phyloP scores from a whole-genome alignment of 305 asterid genomes.

The Ruellia speciosa region DNA sequence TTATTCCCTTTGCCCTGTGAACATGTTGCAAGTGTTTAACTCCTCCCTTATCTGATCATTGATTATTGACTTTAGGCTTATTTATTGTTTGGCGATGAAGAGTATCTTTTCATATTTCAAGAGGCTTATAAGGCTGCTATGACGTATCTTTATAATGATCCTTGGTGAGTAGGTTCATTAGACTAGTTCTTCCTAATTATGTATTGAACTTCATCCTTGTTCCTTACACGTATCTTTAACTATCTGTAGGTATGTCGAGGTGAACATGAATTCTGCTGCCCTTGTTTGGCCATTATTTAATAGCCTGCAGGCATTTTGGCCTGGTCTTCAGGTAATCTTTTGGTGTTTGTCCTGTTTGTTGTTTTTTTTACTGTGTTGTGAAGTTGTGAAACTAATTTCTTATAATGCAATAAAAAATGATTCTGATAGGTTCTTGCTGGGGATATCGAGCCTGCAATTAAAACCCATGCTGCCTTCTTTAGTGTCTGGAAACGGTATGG shows the following conservation, averaged over 20 bases:
- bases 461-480: conserved; percentile 91
- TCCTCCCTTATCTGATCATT: conserved; percentile 15
- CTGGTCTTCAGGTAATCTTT: conserved; percentile 82
- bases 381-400: conserved; percentile 8
- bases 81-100: conserved; percentile 90
- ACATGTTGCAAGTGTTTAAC: conserved; percentile 6
- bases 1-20: conserved; percentile 3
- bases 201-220: conserved; percentile 15
- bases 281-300: conserved; percentile 97
- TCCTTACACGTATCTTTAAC: conserved; percentile 3
- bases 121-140: conserved; percentile 94
- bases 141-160: conserved; percentile 79
- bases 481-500: conserved; percentile 93
- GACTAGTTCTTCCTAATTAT: conserved; percentile 13
- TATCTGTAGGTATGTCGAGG: conserved; percentile 84
- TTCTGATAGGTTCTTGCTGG: conserved; percentile 80
- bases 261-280: conserved; percentile 92
- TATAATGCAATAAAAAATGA: conserved; percentile 22
- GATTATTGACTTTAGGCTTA: conserved; percentile 52
- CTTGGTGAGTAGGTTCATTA: conserved; percentile 51
- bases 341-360: conserved; percentile 6
- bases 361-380: conserved; percentile 1
- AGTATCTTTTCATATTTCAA: conserved; percentile 85
- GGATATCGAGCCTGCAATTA: conserved; percentile 87
- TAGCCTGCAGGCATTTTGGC: conserved; percentile 98